phyloP scores from a whole-genome alignment of 805 yeast genomes.

The Kazachstania psychrophila region DNA sequence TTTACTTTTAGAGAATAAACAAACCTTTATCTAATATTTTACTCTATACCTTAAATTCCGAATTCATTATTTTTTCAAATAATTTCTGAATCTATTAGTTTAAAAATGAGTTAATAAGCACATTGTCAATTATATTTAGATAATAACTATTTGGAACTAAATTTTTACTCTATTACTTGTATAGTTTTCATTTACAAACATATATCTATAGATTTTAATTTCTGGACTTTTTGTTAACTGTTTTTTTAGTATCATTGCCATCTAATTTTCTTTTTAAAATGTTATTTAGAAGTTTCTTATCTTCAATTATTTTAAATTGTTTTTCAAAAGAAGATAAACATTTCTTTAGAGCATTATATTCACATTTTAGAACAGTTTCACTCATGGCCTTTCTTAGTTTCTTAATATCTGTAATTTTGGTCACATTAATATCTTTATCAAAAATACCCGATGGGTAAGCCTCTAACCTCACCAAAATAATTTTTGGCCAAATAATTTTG shows the following conservation, averaged over 20 bases:
- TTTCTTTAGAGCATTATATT: constrained; percentile 40
- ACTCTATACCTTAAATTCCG: no score
- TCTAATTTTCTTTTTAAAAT: constrained; percentile 42
- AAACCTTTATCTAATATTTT: no score
- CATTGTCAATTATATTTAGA: no score
- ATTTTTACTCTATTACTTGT: no score
- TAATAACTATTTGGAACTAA: no score
- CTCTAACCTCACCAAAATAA: constrained; percentile 23
- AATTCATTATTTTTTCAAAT: no score
- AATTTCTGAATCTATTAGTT: no score
- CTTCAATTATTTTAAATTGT: constrained; percentile 41
- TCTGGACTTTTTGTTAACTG: constrained; percentile 2
- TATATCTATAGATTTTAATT: no score
- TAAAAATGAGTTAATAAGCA: no score
- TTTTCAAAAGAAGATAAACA: constrained; percentile 26
- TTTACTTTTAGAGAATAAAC: no score
- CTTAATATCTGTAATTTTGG: constrained; percentile 3
- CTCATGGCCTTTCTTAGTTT: constrained; percentile 37
- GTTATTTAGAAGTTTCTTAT: constrained; percentile 49
- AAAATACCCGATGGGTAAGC: constrained; percentile 30
- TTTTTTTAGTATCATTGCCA: background rate
- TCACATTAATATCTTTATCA: constrained; percentile 9
- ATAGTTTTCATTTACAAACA: no score
- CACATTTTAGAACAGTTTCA: constrained; percentile 46
- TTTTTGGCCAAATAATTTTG: constrained; percentile 21